phyloP scores from a whole-genome alignment of 2,329 filamentous ascomycete genomes.

The Colletotrichum endophyticum region DNA sequence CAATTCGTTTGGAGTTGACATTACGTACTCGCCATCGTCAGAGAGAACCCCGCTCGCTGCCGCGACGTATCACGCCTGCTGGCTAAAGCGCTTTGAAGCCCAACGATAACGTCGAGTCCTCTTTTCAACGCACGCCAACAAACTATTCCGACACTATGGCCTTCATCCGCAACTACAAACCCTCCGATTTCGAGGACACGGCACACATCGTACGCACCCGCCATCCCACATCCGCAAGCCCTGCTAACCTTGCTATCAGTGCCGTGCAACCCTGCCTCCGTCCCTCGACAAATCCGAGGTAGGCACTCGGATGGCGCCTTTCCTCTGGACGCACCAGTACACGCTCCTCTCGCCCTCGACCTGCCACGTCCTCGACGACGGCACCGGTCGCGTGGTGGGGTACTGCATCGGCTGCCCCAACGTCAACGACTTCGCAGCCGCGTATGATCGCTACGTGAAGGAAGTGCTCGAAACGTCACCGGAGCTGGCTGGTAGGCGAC shows the following conservation, averaged over 20 bases:
- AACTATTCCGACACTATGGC: conserved; percentile 36
- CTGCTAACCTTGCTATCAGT: conserved; percentile 34
- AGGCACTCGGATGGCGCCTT: conserved; percentile 44
- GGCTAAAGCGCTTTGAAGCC: background rate
- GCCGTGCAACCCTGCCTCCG: conserved; percentile 51
- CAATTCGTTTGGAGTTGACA: too few relatives aligned
- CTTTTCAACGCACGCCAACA: background rate
- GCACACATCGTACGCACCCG: conserved; percentile 42
- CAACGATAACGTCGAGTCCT: background rate
- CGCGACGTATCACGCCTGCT: background rate
- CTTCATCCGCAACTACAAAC: conserved; percentile 46
- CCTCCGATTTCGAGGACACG: conserved; percentile 43
- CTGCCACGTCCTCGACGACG: conserved; percentile 55
- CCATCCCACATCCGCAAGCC: background rate
- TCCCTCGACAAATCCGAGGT: conserved; percentile 39
- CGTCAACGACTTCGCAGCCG: conserved; percentile 40
- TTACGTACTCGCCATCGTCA: background rate
- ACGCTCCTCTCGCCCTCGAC: conserved; percentile 48
- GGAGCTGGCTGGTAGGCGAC: conserved; percentile 23
- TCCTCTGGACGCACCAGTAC: conserved; percentile 58
- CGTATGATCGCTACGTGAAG: conserved; percentile 42
- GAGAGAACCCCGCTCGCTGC: background rate
- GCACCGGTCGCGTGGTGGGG: conserved; percentile 47
- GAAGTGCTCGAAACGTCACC: conserved; percentile 35
- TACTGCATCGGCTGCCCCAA: conserved; percentile 54